Base-by-base conservation (phyloP, 2,329 filamentous ascomycete species). In the Diplocarpon rosae region DNA sequence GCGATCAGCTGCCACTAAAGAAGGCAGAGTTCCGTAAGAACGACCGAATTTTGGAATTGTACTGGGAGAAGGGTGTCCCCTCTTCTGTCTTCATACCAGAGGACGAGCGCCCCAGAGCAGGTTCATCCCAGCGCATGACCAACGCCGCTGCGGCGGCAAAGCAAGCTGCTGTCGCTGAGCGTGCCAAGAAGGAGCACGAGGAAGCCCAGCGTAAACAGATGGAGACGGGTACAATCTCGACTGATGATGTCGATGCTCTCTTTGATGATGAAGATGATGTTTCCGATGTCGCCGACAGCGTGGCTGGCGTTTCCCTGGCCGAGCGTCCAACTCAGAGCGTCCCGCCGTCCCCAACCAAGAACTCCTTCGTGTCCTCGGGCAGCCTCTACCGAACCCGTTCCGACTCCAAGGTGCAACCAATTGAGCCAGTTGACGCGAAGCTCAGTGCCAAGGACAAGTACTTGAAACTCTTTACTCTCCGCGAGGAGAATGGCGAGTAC, bases 21-120 rank as follows among this genome's bases (percentile, higher is more conserved):
- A 98, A 98, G 73, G 92, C 92, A n/a, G 92, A 98, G 63, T 98
- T 92, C 68, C 81, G 93, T 66, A 96, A 96, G 73, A 88, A 94
- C 63, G 86, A 89, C 69, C 80, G 92, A 45, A 78, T 96, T 27
- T 74, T 98, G 37, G 92, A 98, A 67, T 76, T 98, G 13, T 98
- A 95, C 73, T 98, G 92, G 92, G 92, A 98, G 79, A 98, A 96
- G 76, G 92, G 92, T 37, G 88, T 96, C 7, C 87, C 90, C 24
- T 96, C 89, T 51, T 95, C 90, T 35, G 85, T 89, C 2, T 98
- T 93, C 57, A 83, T 98, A 42, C 92, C 92, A 2, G 92, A 98
- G 62, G 92, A 98, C 62, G 92, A 98, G 70, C 83, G 89, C 46
- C 89, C 89, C 43, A 93, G 92, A 72, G 80, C 84, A 40, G 80